phyloP scores from a whole-genome alignment of 345 rosid genomes.

The Conringia planisiliqua region DNA sequence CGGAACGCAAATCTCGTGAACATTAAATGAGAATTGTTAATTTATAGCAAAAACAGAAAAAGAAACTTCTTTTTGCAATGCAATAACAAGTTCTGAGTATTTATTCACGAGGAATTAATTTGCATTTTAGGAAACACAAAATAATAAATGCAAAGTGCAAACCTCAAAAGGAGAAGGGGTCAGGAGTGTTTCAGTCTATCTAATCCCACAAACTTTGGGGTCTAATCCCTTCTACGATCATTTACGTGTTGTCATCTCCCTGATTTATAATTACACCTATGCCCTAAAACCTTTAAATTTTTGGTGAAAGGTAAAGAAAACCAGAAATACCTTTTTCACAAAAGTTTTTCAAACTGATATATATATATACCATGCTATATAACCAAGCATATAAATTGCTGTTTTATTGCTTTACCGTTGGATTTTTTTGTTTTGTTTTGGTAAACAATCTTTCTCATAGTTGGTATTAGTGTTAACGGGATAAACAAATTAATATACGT shows the following conservation, averaged over 20 bases:
- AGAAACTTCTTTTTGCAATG: not conserved
- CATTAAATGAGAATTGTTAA: conserved; percentile 13
- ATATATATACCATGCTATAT: no score
- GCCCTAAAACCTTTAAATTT: not conserved
- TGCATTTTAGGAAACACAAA: not conserved
- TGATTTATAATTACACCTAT: not conserved
- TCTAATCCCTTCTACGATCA: conserved; percentile 19
- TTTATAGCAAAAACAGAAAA: not conserved
- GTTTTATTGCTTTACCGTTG: not conserved
- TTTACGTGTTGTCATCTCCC: conserved; percentile 24
- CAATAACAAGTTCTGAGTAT: not conserved
- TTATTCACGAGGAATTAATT: not conserved
- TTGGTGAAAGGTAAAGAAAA: not conserved
- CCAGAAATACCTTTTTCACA: not conserved
- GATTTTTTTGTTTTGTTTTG: not conserved
- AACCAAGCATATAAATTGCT: not conserved
- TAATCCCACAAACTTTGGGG: conserved; percentile 21
- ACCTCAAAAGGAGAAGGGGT: not conserved
- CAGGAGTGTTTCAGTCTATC: conserved; percentile 27
- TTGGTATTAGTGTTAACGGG: not conserved
- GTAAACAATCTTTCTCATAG: not conserved
- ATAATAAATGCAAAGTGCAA: conserved; percentile 7
- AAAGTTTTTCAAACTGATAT: not conserved
- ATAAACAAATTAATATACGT: not conserved
- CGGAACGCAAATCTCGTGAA: not conserved